Base-by-base conservation (phyloP, 2,329 filamentous ascomycete genomes). In the Intubia oerlemansii region DNA sequence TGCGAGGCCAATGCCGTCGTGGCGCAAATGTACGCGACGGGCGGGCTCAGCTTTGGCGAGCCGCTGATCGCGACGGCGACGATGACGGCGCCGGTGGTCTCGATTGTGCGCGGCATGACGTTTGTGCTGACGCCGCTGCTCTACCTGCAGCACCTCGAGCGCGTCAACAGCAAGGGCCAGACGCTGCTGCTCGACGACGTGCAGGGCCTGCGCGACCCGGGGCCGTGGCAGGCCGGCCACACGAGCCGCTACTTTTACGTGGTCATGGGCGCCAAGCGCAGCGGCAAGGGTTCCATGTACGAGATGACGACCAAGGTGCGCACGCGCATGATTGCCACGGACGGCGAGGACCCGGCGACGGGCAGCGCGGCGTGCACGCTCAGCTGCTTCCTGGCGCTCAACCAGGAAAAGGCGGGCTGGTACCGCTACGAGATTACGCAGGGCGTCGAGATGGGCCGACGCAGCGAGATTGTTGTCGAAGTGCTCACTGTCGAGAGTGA, bases 91-190 rank as follows among this genome's bases (percentile, higher is more conserved):
- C 58, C 62, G 10, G 41, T 66, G 12, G 57, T 69, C 32, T 70
- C 63, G 37, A 65, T 82, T 25, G 75, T 81, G 20, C 66, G 66
- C 25, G 78, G 77, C 27, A 75, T 84, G 70, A 66, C 65, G 1
- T 82, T 81, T 45, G 48, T 67, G n/a, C 59, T 79, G 18, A 53
- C 76, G 10, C 51, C 64, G 38, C 53, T 88, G 14, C 54, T 63
- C 0, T 59, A 56, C 8, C 66, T 67, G 17, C 56, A 61, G 7
- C 54, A 85, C 12, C n/a, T n/a, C n/a, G n/a, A n/a, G n/a, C n/a
- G n/a, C n/a, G n/a, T n/a, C n/a, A n/a, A n/a, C n/a, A n/a, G n/a
- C n/a, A n/a, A n/a, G n/a, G 56, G 50, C 5, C 39, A 47, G 10
- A 17, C 23, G 10, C 12, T 21, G 18, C 9, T 22, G 10, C 12